Evolutionary conservation across 2,329 filamentous ascomycete species (phyloP).

Genomic region (Daldinia sp.): DNA sequence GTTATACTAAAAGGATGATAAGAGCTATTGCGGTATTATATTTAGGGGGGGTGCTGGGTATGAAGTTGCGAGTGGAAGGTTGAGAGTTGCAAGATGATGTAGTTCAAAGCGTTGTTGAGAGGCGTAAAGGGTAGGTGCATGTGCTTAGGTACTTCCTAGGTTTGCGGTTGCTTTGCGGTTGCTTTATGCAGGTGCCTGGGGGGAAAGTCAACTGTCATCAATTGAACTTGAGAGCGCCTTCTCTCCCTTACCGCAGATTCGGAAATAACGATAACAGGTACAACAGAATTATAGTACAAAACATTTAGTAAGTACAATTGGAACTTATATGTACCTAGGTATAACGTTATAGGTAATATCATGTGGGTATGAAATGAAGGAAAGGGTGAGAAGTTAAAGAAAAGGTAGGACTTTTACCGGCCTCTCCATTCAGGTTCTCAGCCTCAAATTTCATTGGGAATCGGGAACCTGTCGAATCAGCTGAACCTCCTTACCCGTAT

Average conservation of each 20-base stretch:
- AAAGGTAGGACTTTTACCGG: conserved; percentile 22
- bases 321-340: background rate
- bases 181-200: background rate
- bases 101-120: background rate
- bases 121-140: background rate
- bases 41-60: background rate
- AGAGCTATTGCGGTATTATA: conserved; percentile 12
- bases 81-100: background rate
- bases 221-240: background rate
- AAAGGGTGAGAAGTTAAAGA: conserved; percentile 17
- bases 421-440: conserved; percentile 27
- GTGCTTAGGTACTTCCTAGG: background rate
- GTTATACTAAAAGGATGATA: conserved; percentile 2
- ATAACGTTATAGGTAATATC: background rate
- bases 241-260: background rate
- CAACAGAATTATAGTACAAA: background rate
- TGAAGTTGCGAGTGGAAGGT: background rate
- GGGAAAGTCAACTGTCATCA: background rate
- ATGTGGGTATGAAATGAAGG: too few species aligned
- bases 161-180: too few species aligned
- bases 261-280: background rate
- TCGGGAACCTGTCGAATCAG: conserved; percentile 8
- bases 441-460: conserved; percentile 24
- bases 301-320: background rate
- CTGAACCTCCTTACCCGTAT: conserved; percentile 11